These are phyloP conservation scores for Botrytis byssoidea DNA, from an alignment of 2,329 filamentous ascomycete genomes.

Conservation along the genomic window DNA sequence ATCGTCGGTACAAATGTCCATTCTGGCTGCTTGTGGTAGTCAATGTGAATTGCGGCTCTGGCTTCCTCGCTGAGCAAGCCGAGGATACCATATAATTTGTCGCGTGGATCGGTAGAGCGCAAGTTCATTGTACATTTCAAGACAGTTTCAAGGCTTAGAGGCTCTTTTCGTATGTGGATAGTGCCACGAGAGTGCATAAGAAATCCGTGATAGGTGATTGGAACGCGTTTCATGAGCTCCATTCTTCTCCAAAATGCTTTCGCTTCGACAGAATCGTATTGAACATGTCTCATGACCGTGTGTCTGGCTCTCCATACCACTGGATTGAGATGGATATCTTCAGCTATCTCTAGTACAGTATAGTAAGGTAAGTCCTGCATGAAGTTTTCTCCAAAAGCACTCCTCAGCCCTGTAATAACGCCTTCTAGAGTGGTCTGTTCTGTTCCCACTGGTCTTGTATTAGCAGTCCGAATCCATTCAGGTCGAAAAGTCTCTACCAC, in stretches of 20 bases:
- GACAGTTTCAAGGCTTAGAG: slow-evolving; percentile 1
- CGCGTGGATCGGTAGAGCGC: slow-evolving; percentile 21
- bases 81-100: slow-evolving; percentile 23
- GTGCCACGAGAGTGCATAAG: slow-evolving; percentile 19
- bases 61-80: slow-evolving; percentile 15
- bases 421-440: background rate
- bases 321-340: slow-evolving; percentile 7
- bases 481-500: slow-evolving; percentile 13
- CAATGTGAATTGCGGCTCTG: slow-evolving; percentile 12
- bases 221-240: slow-evolving; percentile 17
- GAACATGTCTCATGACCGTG: slow-evolving; percentile 9
- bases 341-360: background rate
- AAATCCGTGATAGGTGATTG: slow-evolving; percentile 18
- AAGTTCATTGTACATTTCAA: slow-evolving; percentile 20
- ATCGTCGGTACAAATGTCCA: slow-evolving; percentile 21
- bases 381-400: background rate
- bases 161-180: slow-evolving; percentile 6
- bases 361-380: background rate
- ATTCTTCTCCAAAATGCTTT: slow-evolving; percentile 20
- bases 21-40: slow-evolving; percentile 16
- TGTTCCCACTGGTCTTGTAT: background rate
- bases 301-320: slow-evolving; percentile 10
- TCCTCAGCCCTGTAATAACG: background rate
- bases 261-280: slow-evolving; percentile 12
- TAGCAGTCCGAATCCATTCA: slow-evolving; percentile 1